Evolutionary conservation across 768 basidiomycete species (phyloP).

Genomic region (Lyophyllum shimeji): DNA sequence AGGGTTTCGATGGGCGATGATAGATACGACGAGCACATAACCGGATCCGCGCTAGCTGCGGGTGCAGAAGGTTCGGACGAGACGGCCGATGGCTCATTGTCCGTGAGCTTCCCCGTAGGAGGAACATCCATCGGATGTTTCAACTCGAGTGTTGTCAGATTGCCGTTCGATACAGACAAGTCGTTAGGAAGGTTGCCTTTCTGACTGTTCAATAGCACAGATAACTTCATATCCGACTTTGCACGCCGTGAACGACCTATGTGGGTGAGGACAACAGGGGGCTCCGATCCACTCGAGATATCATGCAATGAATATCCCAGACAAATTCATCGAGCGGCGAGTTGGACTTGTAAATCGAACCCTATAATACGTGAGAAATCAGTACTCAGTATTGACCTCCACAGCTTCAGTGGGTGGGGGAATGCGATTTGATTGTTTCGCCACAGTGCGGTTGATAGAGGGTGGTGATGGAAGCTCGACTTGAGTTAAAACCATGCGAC

Average conservation of each 20-base stretch:
- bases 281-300: not conserved
- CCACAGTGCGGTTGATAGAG: not conserved
- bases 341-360: not conserved
- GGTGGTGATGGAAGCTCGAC: not conserved
- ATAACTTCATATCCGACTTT: conserved; percentile 5
- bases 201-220: conserved; percentile 2
- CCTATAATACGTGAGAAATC: not conserved
- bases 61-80: not conserved
- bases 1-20: conserved; percentile 47
- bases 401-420: not conserved
- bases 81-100: not conserved
- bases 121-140: not conserved
- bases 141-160: not conserved
- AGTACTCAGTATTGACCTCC: not conserved
- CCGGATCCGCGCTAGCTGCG: conserved; percentile 3
- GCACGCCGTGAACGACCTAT: conserved; percentile 1
- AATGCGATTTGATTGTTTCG: not conserved
- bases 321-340: not conserved
- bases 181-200: conserved; percentile 6
- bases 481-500: not conserved
- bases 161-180: not conserved
- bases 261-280: not conserved
- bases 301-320: not conserved
- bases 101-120: not conserved
- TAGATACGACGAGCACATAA: conserved; percentile 26